Base-by-base conservation (phyloP, 306 rosid genomes). In the Casuarina equisetifolia region DNA sequence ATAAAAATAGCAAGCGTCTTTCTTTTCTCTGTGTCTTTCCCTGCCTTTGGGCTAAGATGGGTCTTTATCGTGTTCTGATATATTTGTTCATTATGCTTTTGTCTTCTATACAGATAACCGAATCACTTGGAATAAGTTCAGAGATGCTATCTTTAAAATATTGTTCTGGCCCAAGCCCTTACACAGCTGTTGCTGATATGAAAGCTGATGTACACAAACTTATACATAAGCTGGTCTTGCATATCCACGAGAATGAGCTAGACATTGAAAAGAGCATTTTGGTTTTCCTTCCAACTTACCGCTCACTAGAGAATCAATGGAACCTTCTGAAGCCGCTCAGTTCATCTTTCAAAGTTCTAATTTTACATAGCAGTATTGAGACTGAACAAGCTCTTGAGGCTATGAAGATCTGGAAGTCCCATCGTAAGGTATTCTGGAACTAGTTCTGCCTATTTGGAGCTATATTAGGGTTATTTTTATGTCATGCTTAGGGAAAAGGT, bases 221-320 rank as follows among this genome's bases (percentile, higher is more conserved):
- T 75, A 93, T 93, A 83, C 97, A 90, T 83, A 74, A 78, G 40
- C 76, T 93, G 79, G 89, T 91, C 83, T 74, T 91, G 83, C 88
- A 88, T 87, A 93, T 93, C 77, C 96, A 93, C 67, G 78, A 85
- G 74, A 83, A 83, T 25, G 98, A 93, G 76, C 82, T 86, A 68
- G 98, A 93, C 79, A 90, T 93, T 76, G 97, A 90, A 77, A 93
- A 88, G 89, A 85, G 98, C 89, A 91, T 93, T 78, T 81, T 93
- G 86, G 82, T 93, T 77, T 93, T 93, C 82, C 98, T 93, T 83
- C 98, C 98, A 43, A 93, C 98, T 43, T 93, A 93, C 85, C 59
- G 59, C 84, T 84, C 97, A 13, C 82, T 93, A 80, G 96, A 87
- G 88, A 84, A 84, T 81, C 98, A 93, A 81, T 90, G 97, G 96